phyloP scores from a whole-genome alignment of 139 green algal genomes.

The Diplosphaera chodatii region DNA sequence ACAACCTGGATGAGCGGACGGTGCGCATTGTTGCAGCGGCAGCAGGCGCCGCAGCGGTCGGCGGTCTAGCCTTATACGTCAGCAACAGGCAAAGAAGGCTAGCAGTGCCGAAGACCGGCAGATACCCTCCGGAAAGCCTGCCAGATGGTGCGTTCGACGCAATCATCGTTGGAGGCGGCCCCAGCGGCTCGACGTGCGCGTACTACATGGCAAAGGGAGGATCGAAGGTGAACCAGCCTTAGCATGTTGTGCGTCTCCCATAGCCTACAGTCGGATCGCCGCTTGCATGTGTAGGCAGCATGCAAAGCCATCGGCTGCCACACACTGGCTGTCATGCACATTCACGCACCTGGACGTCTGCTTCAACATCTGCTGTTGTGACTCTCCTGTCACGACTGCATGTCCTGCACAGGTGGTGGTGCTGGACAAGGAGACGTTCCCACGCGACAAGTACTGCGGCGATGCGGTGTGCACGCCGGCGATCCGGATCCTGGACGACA shows the following conservation, averaged over 20 bases:
- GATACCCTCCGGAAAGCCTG: constrained; percentile 49
- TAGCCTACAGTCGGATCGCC: too few species aligned
- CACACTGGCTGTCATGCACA: too few species aligned
- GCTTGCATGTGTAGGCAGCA: too few species aligned
- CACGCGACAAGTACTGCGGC: constrained; percentile 74
- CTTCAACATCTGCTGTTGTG: too few species aligned
- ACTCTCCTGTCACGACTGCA: too few species aligned
- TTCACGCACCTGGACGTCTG: too few species aligned
- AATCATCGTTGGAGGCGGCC: constrained; percentile 80
- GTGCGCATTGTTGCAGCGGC: neutral
- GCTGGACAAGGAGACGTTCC: constrained; percentile 85
- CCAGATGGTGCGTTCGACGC: constrained; percentile 67
- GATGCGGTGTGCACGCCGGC: constrained; percentile 85
- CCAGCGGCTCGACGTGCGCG: constrained; percentile 61
- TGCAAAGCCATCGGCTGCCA: too few species aligned
- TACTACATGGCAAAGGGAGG: constrained; percentile 68
- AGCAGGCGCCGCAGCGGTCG: constrained; percentile 27
- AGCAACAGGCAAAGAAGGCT: constrained; percentile 10
- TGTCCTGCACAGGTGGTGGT: constrained; percentile 63
- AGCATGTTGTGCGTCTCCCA: too few species aligned
- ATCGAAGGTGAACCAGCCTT: constrained; percentile 41
- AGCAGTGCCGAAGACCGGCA: constrained; percentile 32
- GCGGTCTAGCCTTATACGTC: constrained; percentile 14
- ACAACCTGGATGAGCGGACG: neutral
- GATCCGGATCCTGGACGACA: constrained; percentile 62